These are phyloP conservation scores for Eucalyptus curtisii DNA, from an alignment of 345 rosid species.

Conservation along the genomic window DNA sequence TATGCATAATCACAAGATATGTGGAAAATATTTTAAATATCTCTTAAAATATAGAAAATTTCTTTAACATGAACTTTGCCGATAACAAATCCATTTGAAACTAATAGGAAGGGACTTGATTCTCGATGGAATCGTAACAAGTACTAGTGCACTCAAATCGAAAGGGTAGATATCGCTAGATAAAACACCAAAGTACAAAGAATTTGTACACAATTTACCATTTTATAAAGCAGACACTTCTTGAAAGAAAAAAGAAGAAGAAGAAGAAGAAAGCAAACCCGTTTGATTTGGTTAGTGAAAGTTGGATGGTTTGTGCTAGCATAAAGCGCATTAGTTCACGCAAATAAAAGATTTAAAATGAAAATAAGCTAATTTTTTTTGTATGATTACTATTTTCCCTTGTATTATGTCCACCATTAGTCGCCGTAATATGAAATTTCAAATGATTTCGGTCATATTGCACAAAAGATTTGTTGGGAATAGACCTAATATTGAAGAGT, in stretches of 20 bases:
- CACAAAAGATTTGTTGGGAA: no score
- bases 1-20: no score
- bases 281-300: neutral
- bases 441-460: accelerated
- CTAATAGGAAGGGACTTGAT: neutral
- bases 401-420: accelerated
- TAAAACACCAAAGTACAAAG: neutral
- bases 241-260: no score
- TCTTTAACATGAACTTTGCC: neutral
- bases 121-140: neutral
- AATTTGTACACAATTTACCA: neutral
- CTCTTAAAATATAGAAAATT: no score
- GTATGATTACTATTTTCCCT: accelerated
- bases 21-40: no score
- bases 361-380: no score
- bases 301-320: neutral
- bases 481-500: no score
- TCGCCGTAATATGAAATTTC: accelerated
- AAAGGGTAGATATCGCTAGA: neutral
- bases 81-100: neutral
- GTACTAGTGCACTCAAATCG: accelerated
- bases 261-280: neutral
- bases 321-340: neutral
- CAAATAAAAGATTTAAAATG: no score
- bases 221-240: neutral